Percentiles rank a stretch among this genome's conserved stretches.
phyloP scores from a whole-genome alignment of 495 filamentous ascomycete genomes.

The Wilcoxina mikolae region DNA sequence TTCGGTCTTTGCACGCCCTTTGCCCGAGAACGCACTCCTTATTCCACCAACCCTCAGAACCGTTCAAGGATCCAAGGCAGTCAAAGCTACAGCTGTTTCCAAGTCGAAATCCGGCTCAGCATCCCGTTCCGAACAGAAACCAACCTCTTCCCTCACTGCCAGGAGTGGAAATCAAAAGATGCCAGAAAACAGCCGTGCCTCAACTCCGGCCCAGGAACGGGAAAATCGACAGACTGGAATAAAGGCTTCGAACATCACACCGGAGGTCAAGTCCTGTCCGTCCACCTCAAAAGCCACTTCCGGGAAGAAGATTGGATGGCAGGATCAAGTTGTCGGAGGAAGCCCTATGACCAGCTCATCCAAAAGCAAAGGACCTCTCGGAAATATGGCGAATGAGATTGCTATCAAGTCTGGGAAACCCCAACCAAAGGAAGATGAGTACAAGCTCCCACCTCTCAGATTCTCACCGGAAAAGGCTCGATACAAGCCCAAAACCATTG shows the following conservation, averaged over 20 bases:
- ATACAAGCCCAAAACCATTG: not conserved
- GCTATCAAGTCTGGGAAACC: not conserved
- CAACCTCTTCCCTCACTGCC: not conserved
- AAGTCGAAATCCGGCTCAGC: not conserved
- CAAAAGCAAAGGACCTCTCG: not conserved
- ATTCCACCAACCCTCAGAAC: not conserved
- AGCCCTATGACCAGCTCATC: not conserved
- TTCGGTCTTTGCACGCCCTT: not conserved
- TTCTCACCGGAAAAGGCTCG: conserved; percentile 2
- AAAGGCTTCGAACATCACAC: not conserved
- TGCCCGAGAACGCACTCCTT: not conserved
- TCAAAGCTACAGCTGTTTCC: not conserved
- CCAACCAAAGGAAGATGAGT: not conserved
- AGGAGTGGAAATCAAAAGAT: not conserved
- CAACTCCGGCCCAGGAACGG: not conserved
- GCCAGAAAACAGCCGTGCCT: not conserved
- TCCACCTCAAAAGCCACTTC: no score
- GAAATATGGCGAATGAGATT: not conserved
- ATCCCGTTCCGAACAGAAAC: not conserved
- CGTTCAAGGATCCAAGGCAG: no score
- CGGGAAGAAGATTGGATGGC: not conserved
- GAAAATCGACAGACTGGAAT: not conserved
- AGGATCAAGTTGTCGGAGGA: not conserved
- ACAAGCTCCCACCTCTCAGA: not conserved
- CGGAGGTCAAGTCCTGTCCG: not conserved